Base-by-base conservation (phyloP, 306 rosid genomes). In the Gleditsia sinensis region DNA sequence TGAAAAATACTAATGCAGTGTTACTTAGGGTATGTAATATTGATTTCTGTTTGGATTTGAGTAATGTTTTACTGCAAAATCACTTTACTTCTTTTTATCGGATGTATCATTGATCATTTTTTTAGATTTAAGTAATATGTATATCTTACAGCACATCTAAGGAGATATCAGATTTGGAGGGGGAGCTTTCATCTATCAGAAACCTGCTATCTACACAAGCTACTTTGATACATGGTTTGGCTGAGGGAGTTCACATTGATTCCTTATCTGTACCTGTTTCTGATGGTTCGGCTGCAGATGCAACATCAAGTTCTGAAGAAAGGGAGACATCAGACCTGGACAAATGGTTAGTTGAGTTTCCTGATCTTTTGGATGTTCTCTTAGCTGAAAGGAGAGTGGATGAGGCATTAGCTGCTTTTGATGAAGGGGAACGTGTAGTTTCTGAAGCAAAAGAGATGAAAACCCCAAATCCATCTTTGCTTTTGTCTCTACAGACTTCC, bases 141-240 rank as follows among this genome's bases (percentile, higher is more conserved):
- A 40, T 72, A 81, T 81, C 74, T 86, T 75, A 27, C 90, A 95
- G 99, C 75, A 95, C 99, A 61, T 95, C 99, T 25, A 95, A 92
- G 81, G 99, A 95, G 84, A 92, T 95, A 82, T 95, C 99, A 3
- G 99, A 95, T 81, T 81, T 95, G 61, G 99, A 92, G 51, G 97
- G 95, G 62, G 97, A 95, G 81, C 99, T 95, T 78, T 95, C 97
- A 2, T 92, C 99, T 33, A 92, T 95, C 76, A 88, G 98, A 84
- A 95, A 87, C 85, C 93, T 95, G 78, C 88, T 95, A 48, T 95
- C 99, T 45, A 95, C 98, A 39, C 99, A 92, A 86, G 96, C 98
- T 82, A 84, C 96, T 60, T 81, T 95, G 77, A 95, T 92, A 87
- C 99, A 85, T 84, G 97, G 92, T 83, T 85, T 95, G 74, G 93